Evolutionary conservation across 192 early-diverging fungal genomes (phyloP), one percentile per base, ranked within the genome.

Genomic region (Mortierella hygrophila): DNA sequence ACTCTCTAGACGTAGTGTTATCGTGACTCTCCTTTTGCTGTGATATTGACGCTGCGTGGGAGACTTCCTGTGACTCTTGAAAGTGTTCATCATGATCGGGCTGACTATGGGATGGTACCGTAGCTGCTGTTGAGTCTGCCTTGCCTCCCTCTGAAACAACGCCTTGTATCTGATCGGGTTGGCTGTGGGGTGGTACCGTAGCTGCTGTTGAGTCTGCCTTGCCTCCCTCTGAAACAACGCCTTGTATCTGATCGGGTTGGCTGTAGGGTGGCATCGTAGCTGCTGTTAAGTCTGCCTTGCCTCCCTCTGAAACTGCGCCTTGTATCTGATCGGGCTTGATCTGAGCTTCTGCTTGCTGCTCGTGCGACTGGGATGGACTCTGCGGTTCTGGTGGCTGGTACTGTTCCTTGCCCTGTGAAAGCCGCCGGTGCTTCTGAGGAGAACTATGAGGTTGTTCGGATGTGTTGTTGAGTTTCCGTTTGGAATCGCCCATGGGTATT

Each of bases 401-500:
- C 29, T 65, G 29, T 13, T 35, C 29, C 29, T 32, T 26, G 46
- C 49, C 54, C 13, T 78, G 68, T 38, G 76, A 70, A 16, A 70
- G 2, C 46, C 76, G 76, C 38, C 68, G 76, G 40, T 65, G 68
- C 68, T 78, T 78, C 9, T 20, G 68, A 16, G 44, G 32, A n/a
- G 73, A 32, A 37, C 54, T 69, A 4, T 42, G n/a, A 23, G 13
- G 21, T 21, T 65, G 47, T 29, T 26, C 54, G 6, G 55, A 2
- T 20, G 41, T 29, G 32, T 32, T 55, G 20, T 79, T 26, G 38
- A 40, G 44, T 8, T 72, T 35, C 38, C 78, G 71, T 41, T 80
- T 80, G 20, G 41, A 49, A 10, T 38, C 55, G 9, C 10, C 68
- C 9, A 80, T 41, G 20, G 78, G 78, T 74, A 80, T 74, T 52